Conservation (phyloP, 108 stramenopile genomes). For the Nitzschia inconspicua region DNA sequence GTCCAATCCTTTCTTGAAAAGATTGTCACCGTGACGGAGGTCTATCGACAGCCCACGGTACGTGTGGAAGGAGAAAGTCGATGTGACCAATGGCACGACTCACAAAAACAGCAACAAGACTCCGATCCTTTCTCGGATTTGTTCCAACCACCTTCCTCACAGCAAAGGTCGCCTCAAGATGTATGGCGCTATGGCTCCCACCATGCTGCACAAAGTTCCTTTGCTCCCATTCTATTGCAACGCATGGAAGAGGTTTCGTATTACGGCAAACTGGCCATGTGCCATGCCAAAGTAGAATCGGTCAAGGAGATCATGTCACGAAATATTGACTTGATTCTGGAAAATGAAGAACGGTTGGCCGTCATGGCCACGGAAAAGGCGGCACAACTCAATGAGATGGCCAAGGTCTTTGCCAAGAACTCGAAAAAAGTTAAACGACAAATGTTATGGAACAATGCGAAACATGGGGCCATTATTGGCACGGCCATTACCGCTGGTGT, state of each 20-base stretch:
- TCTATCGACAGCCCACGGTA: no score
- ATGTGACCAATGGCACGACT: no score
- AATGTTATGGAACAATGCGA: slow-evolving; percentile 71
- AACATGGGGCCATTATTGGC: slow-evolving; percentile 63
- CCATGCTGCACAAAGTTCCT: slow-evolving; percentile 48
- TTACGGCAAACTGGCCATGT: slow-evolving; percentile 37
- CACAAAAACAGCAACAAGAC: no score
- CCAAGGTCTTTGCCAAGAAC: slow-evolving; percentile 57
- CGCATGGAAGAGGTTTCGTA: slow-evolving; percentile 63
- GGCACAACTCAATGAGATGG: slow-evolving; percentile 39
- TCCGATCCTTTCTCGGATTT: slow-evolving; percentile 19
- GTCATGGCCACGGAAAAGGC: slow-evolving; percentile 42
- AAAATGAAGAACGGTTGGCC: slow-evolving; percentile 50
- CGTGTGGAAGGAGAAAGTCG: no score
- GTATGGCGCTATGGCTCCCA: slow-evolving; percentile 46
- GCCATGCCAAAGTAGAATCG: slow-evolving; percentile 44
- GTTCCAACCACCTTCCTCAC: no score
- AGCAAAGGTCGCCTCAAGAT: no score
- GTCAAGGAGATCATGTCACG: slow-evolving; percentile 55
- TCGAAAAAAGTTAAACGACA: slow-evolving; percentile 46
- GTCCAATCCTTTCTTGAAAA: slow-evolving; percentile 61
- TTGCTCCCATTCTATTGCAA: slow-evolving; percentile 65
- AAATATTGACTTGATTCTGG: slow-evolving; percentile 56
- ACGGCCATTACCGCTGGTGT: slow-evolving; percentile 63
- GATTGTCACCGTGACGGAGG: slow-evolving; percentile 52